A percentile compares a stretch with the other conserved stretches of the same genome.
Conservation (phyloP, 2,329 filamentous ascomycete species). For the Phyllosticta paracitricarpa region DNA sequence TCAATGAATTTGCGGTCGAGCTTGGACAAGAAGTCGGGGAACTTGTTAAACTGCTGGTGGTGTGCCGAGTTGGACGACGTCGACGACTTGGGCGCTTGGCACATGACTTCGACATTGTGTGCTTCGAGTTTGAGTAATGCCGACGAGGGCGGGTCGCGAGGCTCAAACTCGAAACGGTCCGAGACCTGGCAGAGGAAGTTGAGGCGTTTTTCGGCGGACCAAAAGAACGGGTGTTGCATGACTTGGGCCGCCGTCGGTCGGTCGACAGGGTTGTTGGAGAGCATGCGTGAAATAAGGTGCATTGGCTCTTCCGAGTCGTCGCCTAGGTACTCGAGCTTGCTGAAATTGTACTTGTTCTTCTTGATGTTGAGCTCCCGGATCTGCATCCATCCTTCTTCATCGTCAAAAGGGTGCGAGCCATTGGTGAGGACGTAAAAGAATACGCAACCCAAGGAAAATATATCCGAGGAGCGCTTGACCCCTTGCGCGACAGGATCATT, state of each 20-base stretch:
- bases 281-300: constrained; percentile 77
- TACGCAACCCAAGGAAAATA: constrained; percentile 94
- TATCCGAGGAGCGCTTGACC: constrained; percentile 91
- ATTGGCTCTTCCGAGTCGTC: constrained; percentile 80
- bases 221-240: constrained; percentile 94
- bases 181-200: constrained; percentile 93
- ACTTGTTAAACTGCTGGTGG: constrained; percentile 38
- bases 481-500: constrained; percentile 49
- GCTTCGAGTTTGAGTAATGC: constrained; percentile 52
- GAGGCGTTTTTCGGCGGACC: constrained; percentile 78
- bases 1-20: constrained; percentile 78
- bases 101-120: constrained; percentile 34
- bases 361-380: constrained; percentile 88
- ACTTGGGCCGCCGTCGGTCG: constrained; percentile 69
- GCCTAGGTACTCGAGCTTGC: constrained; percentile 63
- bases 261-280: constrained; percentile 52
- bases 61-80: constrained; percentile 38
- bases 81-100: neutral
- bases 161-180: constrained; percentile 91
- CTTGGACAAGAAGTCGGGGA: constrained; percentile 65
- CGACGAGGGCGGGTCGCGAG: constrained; percentile 66
- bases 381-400: constrained; percentile 82
- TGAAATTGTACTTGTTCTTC: constrained; percentile 68
- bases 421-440: constrained; percentile 98
- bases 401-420: constrained; percentile 86